phyloP scores from a whole-genome alignment of 371 early-diverging fungal genomes.

The Blakeslea trispora region DNA sequence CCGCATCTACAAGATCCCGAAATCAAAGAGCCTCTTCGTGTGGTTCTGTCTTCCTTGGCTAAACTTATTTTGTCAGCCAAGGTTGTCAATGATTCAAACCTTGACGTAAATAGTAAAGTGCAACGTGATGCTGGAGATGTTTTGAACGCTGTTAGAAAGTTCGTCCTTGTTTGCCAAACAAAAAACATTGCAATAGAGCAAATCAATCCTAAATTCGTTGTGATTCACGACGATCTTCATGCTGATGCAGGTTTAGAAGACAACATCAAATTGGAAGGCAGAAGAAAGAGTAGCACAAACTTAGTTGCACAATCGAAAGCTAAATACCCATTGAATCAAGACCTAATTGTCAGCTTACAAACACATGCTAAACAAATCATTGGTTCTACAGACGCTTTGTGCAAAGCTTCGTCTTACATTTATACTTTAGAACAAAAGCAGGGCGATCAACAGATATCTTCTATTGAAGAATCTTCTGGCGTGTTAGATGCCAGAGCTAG shows the following conservation, averaged over 20 bases:
- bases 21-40: conserved; percentile 67
- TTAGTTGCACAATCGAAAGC: conserved; percentile 16
- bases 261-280: background rate
- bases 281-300: conserved; percentile 14
- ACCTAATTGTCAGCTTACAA: conserved; percentile 47
- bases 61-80: conserved; percentile 76
- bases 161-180: conserved; percentile 51
- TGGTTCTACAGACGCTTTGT: conserved; percentile 45
- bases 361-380: conserved; percentile 51
- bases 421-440: conserved; percentile 37
- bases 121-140: conserved; percentile 62
- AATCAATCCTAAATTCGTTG: conserved; percentile 31
- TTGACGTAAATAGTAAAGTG: conserved; percentile 27
- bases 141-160: conserved; percentile 74
- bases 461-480: conserved; percentile 16
- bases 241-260: conserved; percentile 6
- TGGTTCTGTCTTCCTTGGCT: conserved; percentile 76
- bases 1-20: conserved; percentile 65
- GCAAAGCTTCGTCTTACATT: conserved; percentile 36
- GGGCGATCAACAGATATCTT: background rate
- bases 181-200: conserved; percentile 35
- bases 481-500: conserved; percentile 30
- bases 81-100: conserved; percentile 15
- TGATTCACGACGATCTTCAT: background rate
- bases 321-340: conserved; percentile 48